phyloP scores from a whole-genome alignment of 164 flowering plant species.

The Pachysandra terminalis region DNA sequence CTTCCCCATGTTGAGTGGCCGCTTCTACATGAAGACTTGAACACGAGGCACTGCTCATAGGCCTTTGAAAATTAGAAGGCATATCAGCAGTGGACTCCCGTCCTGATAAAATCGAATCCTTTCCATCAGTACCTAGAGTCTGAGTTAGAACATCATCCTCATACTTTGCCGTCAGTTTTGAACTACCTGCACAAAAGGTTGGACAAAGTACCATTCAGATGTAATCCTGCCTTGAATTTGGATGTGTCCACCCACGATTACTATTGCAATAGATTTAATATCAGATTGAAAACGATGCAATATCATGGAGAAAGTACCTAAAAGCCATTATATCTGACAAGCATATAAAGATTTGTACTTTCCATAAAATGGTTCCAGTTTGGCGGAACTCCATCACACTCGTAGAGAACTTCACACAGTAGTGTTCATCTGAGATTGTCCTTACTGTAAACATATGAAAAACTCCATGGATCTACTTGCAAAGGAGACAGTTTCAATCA shows the following conservation, averaged over 20 bases:
- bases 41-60: conserved; percentile 38
- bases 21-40: conserved; percentile 30
- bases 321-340: too few species aligned
- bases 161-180: conserved; percentile 33
- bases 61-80: conserved; percentile 25
- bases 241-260: neutral
- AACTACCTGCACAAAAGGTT: conserved; percentile 43
- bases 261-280: too few species aligned
- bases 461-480: too few species aligned
- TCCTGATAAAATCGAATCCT: conserved; percentile 29
- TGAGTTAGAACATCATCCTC: conserved; percentile 62
- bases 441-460: too few species aligned
- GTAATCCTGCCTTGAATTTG: neutral
- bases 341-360: too few species aligned
- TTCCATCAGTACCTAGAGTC: conserved; percentile 45
- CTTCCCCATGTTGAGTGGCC: conserved; percentile 21
- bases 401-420: too few species aligned
- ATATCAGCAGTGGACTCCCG: conserved; percentile 12
- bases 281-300: too few species aligned
- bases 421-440: too few species aligned
- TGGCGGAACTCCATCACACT: too few species aligned
- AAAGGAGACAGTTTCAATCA: too few species aligned
- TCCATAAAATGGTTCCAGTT: too few species aligned
- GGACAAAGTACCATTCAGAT: conserved; percentile 1
- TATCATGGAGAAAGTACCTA: too few species aligned